A percentile compares a stretch with the other conserved stretches of the same genome.
phyloP scores from a whole-genome alignment of 2,329 filamentous ascomycete genomes.

The Ascochyta rabiei region DNA sequence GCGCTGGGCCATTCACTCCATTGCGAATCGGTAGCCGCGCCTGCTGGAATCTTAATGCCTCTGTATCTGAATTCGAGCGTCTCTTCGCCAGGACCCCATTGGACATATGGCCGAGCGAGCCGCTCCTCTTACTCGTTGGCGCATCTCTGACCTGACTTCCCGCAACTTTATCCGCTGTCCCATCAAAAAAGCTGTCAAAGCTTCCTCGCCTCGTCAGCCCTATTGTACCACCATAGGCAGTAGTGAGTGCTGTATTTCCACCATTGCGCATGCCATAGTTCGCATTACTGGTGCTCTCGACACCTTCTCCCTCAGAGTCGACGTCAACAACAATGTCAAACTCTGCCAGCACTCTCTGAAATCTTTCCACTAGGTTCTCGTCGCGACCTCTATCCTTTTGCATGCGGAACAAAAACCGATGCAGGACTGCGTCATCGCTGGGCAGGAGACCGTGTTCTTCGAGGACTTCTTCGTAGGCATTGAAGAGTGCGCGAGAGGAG shows the following conservation, averaged over 20 bases:
- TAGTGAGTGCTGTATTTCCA: slow-evolving; percentile 26
- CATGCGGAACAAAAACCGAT: slow-evolving; percentile 79
- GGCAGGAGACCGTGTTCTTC: slow-evolving; percentile 70
- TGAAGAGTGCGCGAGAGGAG: slow-evolving; percentile 73
- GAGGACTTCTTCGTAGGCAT: slow-evolving; percentile 79
- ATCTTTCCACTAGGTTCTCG: slow-evolving; percentile 67
- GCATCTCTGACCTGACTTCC: slow-evolving; percentile 39
- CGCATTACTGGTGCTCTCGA: slow-evolving; percentile 42
- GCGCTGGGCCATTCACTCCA: slow-evolving; percentile 28
- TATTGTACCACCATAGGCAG: slow-evolving; percentile 8
- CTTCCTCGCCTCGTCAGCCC: slow-evolving; percentile 55
- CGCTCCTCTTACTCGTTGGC: slow-evolving; percentile 26
- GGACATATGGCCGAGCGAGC: slow-evolving; percentile 18
- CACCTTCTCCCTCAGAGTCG: slow-evolving; percentile 51
- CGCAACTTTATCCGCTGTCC: slow-evolving; percentile 59
- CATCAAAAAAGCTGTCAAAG: slow-evolving; percentile 66
- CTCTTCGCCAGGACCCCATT: slow-evolving; percentile 17
- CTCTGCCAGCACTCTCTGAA: slow-evolving; percentile 68
- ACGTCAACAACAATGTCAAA: slow-evolving; percentile 69
- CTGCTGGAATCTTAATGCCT: slow-evolving; percentile 29
- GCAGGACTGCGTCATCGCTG: slow-evolving; percentile 76
- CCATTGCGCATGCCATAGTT: slow-evolving; percentile 32
- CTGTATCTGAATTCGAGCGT: slow-evolving; percentile 36
- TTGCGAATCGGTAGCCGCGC: slow-evolving; percentile 35
- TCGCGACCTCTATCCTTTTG: slow-evolving; percentile 33